Conservation (phyloP, 2,329 filamentous ascomycete species). For the Sporothrix sp. region DNA sequence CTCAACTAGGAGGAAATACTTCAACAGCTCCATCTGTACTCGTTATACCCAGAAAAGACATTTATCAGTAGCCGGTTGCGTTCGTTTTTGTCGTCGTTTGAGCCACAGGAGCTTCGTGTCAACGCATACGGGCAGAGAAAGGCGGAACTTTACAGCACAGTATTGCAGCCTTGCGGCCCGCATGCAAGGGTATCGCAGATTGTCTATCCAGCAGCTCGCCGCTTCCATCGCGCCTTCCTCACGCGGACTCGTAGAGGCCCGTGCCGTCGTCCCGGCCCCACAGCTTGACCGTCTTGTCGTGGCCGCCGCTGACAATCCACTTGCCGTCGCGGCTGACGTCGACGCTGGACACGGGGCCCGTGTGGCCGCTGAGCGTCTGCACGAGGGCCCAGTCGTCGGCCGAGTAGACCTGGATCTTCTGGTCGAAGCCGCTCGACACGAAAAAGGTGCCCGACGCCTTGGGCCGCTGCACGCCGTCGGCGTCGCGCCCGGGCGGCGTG, state of each 20-base stretch:
- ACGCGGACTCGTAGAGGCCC: no score
- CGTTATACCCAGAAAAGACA: constrained; percentile 12
- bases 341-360: constrained; percentile 81
- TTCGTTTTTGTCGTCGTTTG: no score
- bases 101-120: no score
- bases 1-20: constrained; percentile 2
- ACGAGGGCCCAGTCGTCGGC: constrained; percentile 91
- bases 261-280: constrained; percentile 77
- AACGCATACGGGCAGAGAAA: no score
- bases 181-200: constrained; percentile 9
- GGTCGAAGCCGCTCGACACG: constrained; percentile 84
- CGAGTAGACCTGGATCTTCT: constrained; percentile 89
- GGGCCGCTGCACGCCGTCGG: constrained; percentile 52
- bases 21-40: constrained; percentile 11
- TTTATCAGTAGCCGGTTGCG: no score
- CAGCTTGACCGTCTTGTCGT: constrained; percentile 90
- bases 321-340: constrained; percentile 77
- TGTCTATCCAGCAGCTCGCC: not conserved
- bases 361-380: constrained; percentile 81
- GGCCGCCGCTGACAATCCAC: constrained; percentile 91
- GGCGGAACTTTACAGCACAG: no score
- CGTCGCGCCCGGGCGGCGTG: constrained; percentile 48
- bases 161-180: not conserved
- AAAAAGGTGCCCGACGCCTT: constrained; percentile 90
- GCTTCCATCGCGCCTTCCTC: not conserved